These are phyloP conservation scores for Chlamydomonas sp. DNA, from an alignment of 139 green algal species.

Conservation along the genomic window DNA sequence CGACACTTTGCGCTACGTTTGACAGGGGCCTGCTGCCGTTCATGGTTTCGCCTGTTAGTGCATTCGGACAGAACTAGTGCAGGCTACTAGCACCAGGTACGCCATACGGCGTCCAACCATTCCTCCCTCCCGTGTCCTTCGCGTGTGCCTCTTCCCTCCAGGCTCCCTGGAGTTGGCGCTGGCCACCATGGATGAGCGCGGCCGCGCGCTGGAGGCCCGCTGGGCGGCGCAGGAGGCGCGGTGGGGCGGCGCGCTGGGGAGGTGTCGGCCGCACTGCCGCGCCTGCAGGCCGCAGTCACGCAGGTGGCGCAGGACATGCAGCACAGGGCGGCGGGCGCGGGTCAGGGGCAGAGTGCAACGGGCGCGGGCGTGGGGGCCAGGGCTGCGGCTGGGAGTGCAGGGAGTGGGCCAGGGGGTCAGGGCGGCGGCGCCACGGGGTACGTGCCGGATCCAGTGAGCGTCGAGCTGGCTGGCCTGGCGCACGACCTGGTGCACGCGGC, in stretches of 20 bases:
- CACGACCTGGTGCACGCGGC: constrained; percentile 29
- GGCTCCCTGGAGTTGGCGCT: constrained; percentile 14
- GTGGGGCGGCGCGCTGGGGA: background rate
- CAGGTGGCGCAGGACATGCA: constrained; percentile 1
- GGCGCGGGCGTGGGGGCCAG: background rate
- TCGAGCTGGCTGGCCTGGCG: constrained; percentile 31
- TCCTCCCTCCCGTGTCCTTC: background rate
- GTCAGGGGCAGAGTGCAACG: background rate
- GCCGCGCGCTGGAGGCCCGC: constrained; percentile 30
- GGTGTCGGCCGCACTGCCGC: background rate
- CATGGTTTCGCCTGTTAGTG: no score
- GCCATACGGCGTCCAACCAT: background rate
- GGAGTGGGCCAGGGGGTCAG: background rate
- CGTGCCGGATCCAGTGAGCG: constrained; percentile 22
- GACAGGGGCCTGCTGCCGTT: no score
- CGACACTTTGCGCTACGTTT: no score
- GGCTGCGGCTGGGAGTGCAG: background rate
- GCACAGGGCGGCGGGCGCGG: background rate
- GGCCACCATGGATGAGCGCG: constrained; percentile 29
- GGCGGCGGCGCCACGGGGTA: no score
- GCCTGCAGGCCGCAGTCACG: constrained; percentile 1
- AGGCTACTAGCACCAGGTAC: no score
- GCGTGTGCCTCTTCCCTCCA: background rate
- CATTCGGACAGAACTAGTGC: no score
- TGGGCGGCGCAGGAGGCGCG: constrained; percentile 6